These are phyloP conservation scores for Inga oerstediana DNA, from an alignment of 306 rosid species.

Conservation along the genomic window DNA sequence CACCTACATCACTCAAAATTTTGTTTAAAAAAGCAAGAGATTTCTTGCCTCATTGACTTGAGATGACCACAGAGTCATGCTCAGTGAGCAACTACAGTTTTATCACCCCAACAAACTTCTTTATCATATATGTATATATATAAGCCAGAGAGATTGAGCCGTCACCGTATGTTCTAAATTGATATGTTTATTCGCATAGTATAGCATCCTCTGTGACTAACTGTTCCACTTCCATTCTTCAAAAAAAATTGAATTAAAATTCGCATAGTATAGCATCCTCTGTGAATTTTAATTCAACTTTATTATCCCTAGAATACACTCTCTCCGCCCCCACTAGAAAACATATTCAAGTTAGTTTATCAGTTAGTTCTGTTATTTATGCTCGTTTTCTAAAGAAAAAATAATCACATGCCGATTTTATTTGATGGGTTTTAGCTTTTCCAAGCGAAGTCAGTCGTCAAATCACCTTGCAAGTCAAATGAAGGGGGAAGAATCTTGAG, in stretches of 20 bases:
- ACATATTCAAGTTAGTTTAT: background rate
- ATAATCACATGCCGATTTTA: background rate
- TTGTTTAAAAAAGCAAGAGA: background rate
- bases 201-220: background rate
- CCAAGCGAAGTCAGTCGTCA: constrained; percentile 3
- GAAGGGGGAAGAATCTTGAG: background rate
- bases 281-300: background rate
- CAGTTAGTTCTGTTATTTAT: background rate
- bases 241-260: background rate
- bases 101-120: constrained; percentile 6
- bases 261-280: too few relatives aligned
- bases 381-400: too few relatives aligned
- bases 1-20: background rate
- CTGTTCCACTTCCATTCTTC: background rate
- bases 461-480: constrained; percentile 5
- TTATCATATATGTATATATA: too few relatives aligned
- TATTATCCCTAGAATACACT: background rate
- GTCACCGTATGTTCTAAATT: background rate
- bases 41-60: constrained; percentile 13
- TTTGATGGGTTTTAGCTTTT: background rate
- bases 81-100: constrained; percentile 3
- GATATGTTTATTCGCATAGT: background rate
- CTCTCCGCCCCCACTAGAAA: background rate
- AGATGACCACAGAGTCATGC: background rate
- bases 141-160: background rate